Conservation (phyloP, 1,284 basidiomycete species). For the Serendipita sp. region DNA sequence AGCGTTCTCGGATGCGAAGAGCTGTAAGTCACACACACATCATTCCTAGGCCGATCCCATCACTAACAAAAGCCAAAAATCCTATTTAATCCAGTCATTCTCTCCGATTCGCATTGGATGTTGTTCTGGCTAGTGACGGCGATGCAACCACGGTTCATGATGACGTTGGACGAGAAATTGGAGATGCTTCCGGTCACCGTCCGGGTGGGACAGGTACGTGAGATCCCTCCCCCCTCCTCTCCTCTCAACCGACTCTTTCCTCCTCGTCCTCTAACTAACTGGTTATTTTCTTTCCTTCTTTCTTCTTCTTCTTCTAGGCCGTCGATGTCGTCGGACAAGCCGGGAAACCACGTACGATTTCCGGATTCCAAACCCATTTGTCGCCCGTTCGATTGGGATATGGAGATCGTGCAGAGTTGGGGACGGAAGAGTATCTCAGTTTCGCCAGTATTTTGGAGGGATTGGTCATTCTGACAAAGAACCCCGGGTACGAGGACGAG, state of each 20-base stretch:
- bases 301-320: conserved; percentile 33
- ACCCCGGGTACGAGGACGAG: conserved; percentile 70
- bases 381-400: conserved; percentile 91
- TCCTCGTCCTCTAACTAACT: neutral
- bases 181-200: conserved; percentile 79
- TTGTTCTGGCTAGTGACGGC: conserved; percentile 87
- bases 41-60: conserved; percentile 3
- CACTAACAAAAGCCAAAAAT: neutral
- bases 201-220: conserved; percentile 73
- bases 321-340: conserved; percentile 86
- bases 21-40: conserved; percentile 45
- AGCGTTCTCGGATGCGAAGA: conserved; percentile 87
- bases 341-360: conserved; percentile 81
- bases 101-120: conserved; percentile 98
- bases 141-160: conserved; percentile 98
- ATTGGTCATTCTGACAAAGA: conserved; percentile 78
- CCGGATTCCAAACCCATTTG: conserved; percentile 93
- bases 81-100: conserved; percentile 44
- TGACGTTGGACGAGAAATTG: conserved; percentile 88
- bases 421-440: conserved; percentile 91
- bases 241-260: neutral
- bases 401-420: conserved; percentile 86
- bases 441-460: conserved; percentile 83
- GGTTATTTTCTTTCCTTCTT: neutral
- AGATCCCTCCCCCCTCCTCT: conserved; percentile 1